A percentile compares a stretch with the other conserved stretches of the same genome.
Evolutionary conservation across 2,329 filamentous ascomycete genomes (phyloP).

Genomic region (Passalora sequoiae): DNA sequence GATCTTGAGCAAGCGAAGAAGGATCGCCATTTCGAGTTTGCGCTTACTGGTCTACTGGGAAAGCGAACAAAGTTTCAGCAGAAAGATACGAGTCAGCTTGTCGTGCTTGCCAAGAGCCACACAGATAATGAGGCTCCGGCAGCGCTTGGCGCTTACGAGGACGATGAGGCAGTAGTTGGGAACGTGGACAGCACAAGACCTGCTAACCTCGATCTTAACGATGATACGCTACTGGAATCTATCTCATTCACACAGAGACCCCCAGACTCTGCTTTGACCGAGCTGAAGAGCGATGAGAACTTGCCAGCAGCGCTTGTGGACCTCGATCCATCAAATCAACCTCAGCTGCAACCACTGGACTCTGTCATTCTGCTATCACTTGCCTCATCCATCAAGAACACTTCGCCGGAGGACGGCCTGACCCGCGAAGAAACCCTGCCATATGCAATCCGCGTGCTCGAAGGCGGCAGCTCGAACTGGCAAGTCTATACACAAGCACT

Average conservation of each 20-base stretch:
- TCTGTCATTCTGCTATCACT: constrained; percentile 76
- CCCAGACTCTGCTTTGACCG: constrained; percentile 29
- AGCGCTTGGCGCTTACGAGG: constrained; percentile 4
- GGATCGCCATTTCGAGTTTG: constrained; percentile 70
- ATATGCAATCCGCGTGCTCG: constrained; percentile 80
- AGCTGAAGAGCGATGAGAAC: constrained; percentile 42
- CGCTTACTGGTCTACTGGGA: constrained; percentile 77
- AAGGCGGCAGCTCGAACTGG: constrained; percentile 91
- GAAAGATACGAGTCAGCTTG: constrained; percentile 76
- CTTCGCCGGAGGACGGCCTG: constrained; percentile 74
- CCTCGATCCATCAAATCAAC: constrained; percentile 74
- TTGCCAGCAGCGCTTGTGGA: constrained; percentile 59
- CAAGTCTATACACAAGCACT: constrained; percentile 94
- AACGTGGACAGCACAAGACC: constrained; percentile 16
- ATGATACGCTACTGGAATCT: constrained; percentile 85
- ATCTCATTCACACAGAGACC: constrained; percentile 68
- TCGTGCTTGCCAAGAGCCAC: constrained; percentile 79
- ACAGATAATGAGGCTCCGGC: constrained; percentile 23
- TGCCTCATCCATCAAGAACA: constrained; percentile 86
- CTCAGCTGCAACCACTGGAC: constrained; percentile 74
- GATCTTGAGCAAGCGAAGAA: constrained; percentile 64
- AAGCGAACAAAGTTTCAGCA: constrained; percentile 79
- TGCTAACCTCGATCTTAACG: constrained; percentile 70
- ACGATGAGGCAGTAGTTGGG: constrained; percentile 2
- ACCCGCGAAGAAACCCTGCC: constrained; percentile 92